Evolutionary conservation across 2,329 filamentous ascomycete genomes (phyloP).

Genomic region (Torrubiellomyces zombiae): DNA sequence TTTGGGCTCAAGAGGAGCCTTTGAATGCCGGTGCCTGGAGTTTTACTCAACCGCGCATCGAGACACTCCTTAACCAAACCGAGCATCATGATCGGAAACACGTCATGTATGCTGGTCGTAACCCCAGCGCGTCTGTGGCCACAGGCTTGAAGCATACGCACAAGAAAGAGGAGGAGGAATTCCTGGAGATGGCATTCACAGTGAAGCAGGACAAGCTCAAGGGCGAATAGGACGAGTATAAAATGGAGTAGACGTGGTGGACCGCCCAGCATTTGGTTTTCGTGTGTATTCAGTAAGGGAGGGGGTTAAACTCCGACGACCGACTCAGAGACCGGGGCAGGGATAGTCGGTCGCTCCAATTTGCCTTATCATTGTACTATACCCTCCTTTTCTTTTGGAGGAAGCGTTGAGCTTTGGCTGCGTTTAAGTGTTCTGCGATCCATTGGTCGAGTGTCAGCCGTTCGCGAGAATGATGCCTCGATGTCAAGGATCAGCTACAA

Average conservation of each 20-base stretch:
- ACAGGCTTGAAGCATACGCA: constrained; percentile 82
- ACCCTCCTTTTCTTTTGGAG: too few relatives aligned
- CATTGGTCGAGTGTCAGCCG: too few relatives aligned
- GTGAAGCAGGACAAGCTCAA: constrained; percentile 54
- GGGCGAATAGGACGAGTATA: constrained; percentile 33
- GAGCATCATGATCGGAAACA: constrained; percentile 85
- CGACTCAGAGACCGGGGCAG: too few relatives aligned
- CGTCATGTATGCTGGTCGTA: constrained; percentile 91
- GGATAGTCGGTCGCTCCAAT: too few relatives aligned
- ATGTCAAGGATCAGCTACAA: too few relatives aligned
- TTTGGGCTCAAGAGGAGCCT: constrained; percentile 96
- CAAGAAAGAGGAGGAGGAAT: constrained; percentile 79
- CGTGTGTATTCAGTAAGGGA: too few relatives aligned
- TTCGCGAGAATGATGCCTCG: too few relatives aligned
- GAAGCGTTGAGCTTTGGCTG: too few relatives aligned
- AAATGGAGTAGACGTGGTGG: constrained; percentile 3
- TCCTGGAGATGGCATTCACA: constrained; percentile 50
- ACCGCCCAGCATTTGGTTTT: too few relatives aligned
- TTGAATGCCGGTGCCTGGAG: constrained; percentile 95
- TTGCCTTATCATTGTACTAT: too few relatives aligned
- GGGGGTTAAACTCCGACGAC: too few relatives aligned
- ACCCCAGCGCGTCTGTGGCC: constrained; percentile 84
- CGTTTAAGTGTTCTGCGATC: too few relatives aligned
- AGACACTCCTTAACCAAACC: constrained; percentile 89
- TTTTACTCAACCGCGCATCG: constrained; percentile 92